Base-by-base conservation (phyloP, 75 land plant genomes). In the Pinus albicaulis region DNA sequence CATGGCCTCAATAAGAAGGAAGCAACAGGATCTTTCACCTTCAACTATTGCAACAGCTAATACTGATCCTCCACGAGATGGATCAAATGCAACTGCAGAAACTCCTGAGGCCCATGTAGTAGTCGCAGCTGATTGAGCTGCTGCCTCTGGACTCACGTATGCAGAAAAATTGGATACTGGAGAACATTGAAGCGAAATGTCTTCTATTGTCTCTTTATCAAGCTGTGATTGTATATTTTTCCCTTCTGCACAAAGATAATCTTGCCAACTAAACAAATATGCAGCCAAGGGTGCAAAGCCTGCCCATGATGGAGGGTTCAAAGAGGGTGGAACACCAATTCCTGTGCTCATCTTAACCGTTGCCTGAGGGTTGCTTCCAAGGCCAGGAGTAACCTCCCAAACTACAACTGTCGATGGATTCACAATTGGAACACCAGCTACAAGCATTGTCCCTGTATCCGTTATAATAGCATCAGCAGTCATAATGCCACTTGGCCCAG, bases 61-160 rank as follows among this genome's bases (percentile, higher is more conserved):
- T 3, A 90, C 98, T 25, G 98, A 89, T 34, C 99, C 99, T 77
- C 95, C 95, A 60, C 88, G 88, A 44, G 98, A 89, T 28, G 99
- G 99, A 85, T 97, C 99, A 89, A 97, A 97, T 77, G 99, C 98
- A 82, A 95, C 89, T 64, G 96, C 89, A 71, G 90, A 86, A 17
- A 97, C 98, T 19, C 99, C 98, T 79, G 99, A 95, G 38, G 98
- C 98, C 99, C 98, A 94, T 23, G 95, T 89, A 23, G 95, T 91
- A 11, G 93, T 89, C 76, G 93, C 84, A 57, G 93, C 88, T 57
- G 88, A 87, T 65, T 85, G 92, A 58, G 91, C 87, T 71, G 91
- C 92, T 73, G 89, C 89, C 73, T 97, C 99, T 34, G 98, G 95
- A 72, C 91, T 91, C 36, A 95, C 92, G 83, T 92, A 95, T 11